Conservation (phyloP, 1,139 yeast genomes). For the Lodderomyces pseudojiufengensis region DNA sequence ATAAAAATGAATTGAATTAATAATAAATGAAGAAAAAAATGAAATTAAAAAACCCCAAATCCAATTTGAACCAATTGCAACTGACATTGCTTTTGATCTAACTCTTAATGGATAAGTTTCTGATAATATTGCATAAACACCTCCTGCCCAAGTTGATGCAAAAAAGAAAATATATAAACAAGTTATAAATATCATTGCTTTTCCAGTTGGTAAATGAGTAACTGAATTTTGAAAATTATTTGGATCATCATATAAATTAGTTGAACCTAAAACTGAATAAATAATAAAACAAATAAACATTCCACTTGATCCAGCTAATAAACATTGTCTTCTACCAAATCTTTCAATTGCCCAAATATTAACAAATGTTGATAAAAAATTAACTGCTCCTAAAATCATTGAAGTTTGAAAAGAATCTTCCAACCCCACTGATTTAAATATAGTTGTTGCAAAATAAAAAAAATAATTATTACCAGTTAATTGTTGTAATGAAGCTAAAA, state of each 20-base stretch:
- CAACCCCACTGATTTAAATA: conserved; percentile 73
- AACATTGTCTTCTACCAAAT: conserved; percentile 67
- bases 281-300: conserved; percentile 58
- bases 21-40: conserved; percentile 68
- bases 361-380: conserved; percentile 67
- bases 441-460: conserved; percentile 78
- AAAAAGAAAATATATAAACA: conserved; percentile 77
- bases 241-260: conserved; percentile 52
- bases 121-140: conserved; percentile 71
- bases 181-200: conserved; percentile 71
- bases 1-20: conserved; percentile 40
- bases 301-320: conserved; percentile 45
- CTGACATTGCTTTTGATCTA: conserved; percentile 74
- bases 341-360: conserved; percentile 64
- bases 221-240: conserved; percentile 27
- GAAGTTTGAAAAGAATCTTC: conserved; percentile 71
- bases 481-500: conserved; percentile 69
- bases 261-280: conserved; percentile 58
- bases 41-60: conserved; percentile 74
- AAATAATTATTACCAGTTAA: conserved; percentile 78
- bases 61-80: conserved; percentile 78
- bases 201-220: conserved; percentile 43
- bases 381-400: conserved; percentile 71
- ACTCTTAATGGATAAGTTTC: conserved; percentile 78
- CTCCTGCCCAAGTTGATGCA: conserved; percentile 85